A percentile compares a stretch with the other conserved stretches of the same genome.
These are phyloP conservation scores for Pleurotus djamor DNA, from an alignment of 768 basidiomycete species.

Conservation along the genomic window DNA sequence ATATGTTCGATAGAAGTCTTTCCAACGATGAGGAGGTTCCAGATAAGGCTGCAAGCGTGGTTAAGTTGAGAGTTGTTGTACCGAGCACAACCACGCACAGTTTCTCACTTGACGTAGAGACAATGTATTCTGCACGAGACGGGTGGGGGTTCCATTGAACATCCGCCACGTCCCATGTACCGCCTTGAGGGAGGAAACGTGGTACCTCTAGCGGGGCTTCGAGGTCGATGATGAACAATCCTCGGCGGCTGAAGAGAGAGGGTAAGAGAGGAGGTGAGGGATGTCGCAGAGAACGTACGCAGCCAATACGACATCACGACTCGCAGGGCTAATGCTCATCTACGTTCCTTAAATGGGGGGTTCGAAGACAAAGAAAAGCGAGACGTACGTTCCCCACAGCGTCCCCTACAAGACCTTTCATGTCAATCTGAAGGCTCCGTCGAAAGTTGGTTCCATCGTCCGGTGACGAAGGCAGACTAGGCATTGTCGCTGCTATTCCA, in stretches of 20 bases:
- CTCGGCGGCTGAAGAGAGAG: constrained; percentile 57
- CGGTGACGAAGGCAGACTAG: constrained; percentile 19
- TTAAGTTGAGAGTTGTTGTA: not conserved
- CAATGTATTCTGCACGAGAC: constrained; percentile 73
- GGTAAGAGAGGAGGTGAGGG: not conserved
- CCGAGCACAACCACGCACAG: constrained; percentile 45
- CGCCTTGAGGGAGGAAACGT: constrained; percentile 93
- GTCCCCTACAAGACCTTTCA: constrained; percentile 77
- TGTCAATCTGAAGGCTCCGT: constrained; percentile 68
- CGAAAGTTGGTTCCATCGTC: constrained; percentile 63
- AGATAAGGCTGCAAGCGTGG: constrained; percentile 64
- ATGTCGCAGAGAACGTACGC: constrained; percentile 48
- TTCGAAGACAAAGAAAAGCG: not conserved
- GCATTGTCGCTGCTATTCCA: constrained; percentile 3
- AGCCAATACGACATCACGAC: constrained; percentile 87
- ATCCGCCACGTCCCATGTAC: constrained; percentile 94
- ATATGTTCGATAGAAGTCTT: constrained; percentile 84
- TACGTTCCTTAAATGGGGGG: constrained; percentile 27
- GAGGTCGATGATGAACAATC: constrained; percentile 93
- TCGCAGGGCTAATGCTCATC: constrained; percentile 92
- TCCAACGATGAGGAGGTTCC: constrained; percentile 80
- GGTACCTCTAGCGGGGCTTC: constrained; percentile 85
- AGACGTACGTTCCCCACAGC: constrained; percentile 77
- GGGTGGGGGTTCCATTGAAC: constrained; percentile 92
- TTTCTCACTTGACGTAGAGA: constrained; percentile 88